Conservation (phyloP, 768 basidiomycete genomes). For the Dioszegia crocea region DNA sequence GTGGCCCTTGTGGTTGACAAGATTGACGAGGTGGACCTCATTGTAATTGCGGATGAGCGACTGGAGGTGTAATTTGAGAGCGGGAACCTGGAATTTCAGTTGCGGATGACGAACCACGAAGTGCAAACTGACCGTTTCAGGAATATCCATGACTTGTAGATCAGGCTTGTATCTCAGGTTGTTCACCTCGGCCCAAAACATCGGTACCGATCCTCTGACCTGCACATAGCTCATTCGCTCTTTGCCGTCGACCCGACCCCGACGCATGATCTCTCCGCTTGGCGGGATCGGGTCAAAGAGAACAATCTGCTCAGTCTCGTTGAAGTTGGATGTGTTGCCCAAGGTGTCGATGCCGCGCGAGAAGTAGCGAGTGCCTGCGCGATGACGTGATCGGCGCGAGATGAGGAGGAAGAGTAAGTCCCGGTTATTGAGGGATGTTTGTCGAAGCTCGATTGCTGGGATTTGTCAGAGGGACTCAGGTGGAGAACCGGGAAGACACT, state of each 20-base stretch:
- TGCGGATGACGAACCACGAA: not conserved
- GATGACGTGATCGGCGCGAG: slow-evolving; percentile 85
- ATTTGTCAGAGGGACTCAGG: not conserved
- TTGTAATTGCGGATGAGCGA: slow-evolving; percentile 73
- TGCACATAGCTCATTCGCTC: slow-evolving; percentile 76
- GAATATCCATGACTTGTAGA: slow-evolving; percentile 88
- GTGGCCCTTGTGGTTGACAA: slow-evolving; percentile 88
- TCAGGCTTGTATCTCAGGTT: slow-evolving; percentile 94
- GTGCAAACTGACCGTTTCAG: slow-evolving; percentile 64
- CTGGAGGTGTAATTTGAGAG: slow-evolving; percentile 67
- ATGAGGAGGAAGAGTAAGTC: slow-evolving; percentile 80
- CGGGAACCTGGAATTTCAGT: slow-evolving; percentile 57
- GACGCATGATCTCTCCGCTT: slow-evolving; percentile 21
- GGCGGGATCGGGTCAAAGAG: slow-evolving; percentile 58
- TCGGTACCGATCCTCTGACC: slow-evolving; percentile 84
- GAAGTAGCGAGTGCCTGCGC: slow-evolving; percentile 96
- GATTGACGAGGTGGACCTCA: slow-evolving; percentile 72
- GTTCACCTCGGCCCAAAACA: slow-evolving; percentile 96
- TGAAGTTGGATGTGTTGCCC: slow-evolving; percentile 93
- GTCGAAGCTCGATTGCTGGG: slow-evolving; percentile 79
- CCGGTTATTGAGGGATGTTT: slow-evolving; percentile 68
- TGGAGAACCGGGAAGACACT: no score
- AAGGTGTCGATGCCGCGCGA: slow-evolving; percentile 82
- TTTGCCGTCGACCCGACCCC: slow-evolving; percentile 48
- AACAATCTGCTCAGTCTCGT: slow-evolving; percentile 93